Evolutionary conservation across 352 stramenopile species (phyloP).

Genomic region (Saprolegnia diclina): DNA sequence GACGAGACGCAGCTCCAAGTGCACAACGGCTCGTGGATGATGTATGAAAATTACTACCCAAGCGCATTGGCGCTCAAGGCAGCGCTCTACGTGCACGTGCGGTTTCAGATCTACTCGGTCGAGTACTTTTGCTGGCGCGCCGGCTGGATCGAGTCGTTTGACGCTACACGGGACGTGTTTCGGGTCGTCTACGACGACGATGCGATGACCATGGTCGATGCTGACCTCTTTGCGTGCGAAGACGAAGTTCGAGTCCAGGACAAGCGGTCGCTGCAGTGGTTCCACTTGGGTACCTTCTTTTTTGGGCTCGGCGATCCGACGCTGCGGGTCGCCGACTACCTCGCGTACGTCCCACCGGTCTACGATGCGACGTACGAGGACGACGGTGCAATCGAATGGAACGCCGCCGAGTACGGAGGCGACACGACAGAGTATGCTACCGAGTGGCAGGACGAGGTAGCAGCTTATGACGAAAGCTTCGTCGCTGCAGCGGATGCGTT

Average conservation of each 20-base stretch:
- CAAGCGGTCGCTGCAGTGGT: slow-evolving; percentile 46
- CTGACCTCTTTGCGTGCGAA: slow-evolving; percentile 42
- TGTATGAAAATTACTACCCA: slow-evolving; percentile 57
- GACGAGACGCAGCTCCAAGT: slow-evolving; percentile 52
- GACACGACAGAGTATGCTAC: slow-evolving; percentile 17
- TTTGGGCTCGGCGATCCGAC: slow-evolving; percentile 48
- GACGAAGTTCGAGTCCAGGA: slow-evolving; percentile 66
- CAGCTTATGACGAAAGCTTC: slow-evolving; percentile 39
- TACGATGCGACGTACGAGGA: neutral
- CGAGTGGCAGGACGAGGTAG: slow-evolving; percentile 29
- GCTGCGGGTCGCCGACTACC: slow-evolving; percentile 21
- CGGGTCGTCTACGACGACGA: slow-evolving; percentile 47
- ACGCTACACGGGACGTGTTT: slow-evolving; percentile 50
- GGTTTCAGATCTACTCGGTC: slow-evolving; percentile 50
- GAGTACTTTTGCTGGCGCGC: slow-evolving; percentile 44
- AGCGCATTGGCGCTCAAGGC: slow-evolving; percentile 46
- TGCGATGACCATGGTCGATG: slow-evolving; percentile 38
- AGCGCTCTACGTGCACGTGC: slow-evolving; percentile 43
- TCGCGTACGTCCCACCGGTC: slow-evolving; percentile 5
- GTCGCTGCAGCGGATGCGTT: neutral
- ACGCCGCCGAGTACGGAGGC: neutral
- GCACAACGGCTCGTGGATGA: slow-evolving; percentile 66
- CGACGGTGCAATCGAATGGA: no score
- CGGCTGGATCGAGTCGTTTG: slow-evolving; percentile 45
- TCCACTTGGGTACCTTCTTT: slow-evolving; percentile 61